phyloP scores from a whole-genome alignment of 345 rosid genomes.

The Bruguiera parviflora region DNA sequence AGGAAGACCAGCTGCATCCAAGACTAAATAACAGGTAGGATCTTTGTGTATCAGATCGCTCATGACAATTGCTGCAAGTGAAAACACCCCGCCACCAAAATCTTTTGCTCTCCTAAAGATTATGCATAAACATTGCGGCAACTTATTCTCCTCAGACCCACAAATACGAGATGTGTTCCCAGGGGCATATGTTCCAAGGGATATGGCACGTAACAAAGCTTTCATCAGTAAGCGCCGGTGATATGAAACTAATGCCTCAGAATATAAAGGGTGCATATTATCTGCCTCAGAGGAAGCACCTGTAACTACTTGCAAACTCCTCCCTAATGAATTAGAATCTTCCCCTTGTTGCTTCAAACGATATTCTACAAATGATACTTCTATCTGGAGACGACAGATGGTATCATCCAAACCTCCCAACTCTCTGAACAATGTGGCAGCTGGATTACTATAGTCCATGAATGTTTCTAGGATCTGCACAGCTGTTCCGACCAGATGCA shows the following conservation, averaged over 20 bases:
- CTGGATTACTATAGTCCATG: slow-evolving; percentile 95
- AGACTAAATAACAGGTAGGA: slow-evolving; percentile 78
- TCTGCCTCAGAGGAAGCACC: slow-evolving; percentile 51
- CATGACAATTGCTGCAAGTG: slow-evolving; percentile 94
- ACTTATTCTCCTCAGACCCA: slow-evolving; percentile 83
- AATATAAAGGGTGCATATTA: slow-evolving; percentile 57
- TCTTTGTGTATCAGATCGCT: slow-evolving; percentile 98
- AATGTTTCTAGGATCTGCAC: slow-evolving; percentile 88
- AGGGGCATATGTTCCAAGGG: slow-evolving; percentile 92
- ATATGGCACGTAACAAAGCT: slow-evolving; percentile 82
- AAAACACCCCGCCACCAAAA: slow-evolving; percentile 95
- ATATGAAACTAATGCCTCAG: slow-evolving; percentile 80
- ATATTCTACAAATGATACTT: slow-evolving; percentile 64
- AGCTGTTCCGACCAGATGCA: slow-evolving; percentile 86
- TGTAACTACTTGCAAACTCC: slow-evolving; percentile 35
- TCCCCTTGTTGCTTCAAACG: slow-evolving; percentile 50
- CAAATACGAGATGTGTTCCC: slow-evolving; percentile 73
- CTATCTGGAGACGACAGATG: slow-evolving; percentile 72
- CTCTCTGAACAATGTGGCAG: slow-evolving; percentile 89
- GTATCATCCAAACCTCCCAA: slow-evolving; percentile 96
- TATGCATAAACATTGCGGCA: slow-evolving; percentile 78
- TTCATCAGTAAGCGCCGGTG: slow-evolving; percentile 73
- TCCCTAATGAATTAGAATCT: slow-evolving; percentile 42
- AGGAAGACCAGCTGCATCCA: slow-evolving; percentile 88
- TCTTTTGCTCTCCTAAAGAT: slow-evolving; percentile 84